phyloP scores from a whole-genome alignment of 1,284 basidiomycete genomes.

The Sporisorium sorghi region DNA sequence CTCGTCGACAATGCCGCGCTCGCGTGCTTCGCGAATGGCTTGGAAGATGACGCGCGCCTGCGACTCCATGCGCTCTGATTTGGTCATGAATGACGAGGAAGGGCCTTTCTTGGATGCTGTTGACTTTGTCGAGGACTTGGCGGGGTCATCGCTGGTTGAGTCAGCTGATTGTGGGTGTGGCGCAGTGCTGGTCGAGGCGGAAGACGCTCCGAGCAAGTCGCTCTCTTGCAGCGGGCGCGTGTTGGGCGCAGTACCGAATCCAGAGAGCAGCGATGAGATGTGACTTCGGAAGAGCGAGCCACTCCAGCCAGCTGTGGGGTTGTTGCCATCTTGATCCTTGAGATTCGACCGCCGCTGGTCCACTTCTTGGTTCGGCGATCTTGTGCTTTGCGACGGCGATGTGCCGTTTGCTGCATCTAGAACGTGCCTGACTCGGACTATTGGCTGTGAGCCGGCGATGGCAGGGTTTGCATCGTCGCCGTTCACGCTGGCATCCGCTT shows the following conservation, averaged over 20 bases:
- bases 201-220: not conserved
- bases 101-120: not conserved
- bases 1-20: slow-evolving; percentile 46
- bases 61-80: slow-evolving; percentile 48
- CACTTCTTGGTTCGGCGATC: slow-evolving; percentile 3
- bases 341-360: slow-evolving; percentile 10
- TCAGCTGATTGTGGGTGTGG: not conserved
- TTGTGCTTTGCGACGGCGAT: not conserved
- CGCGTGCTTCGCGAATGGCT: slow-evolving; percentile 44
- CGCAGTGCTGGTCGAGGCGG: not conserved
- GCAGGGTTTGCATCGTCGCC: not conserved
- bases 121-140: not conserved
- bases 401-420: not conserved
- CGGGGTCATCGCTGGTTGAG: not conserved
- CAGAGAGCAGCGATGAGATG: slow-evolving; percentile 24
- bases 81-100: slow-evolving; percentile 16
- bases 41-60: slow-evolving; percentile 50
- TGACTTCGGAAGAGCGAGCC: slow-evolving; percentile 35
- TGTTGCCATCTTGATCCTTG: not conserved
- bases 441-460: not conserved
- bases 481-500: too few relatives aligned
- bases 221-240: slow-evolving; percentile 7
- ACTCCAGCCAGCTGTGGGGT: slow-evolving; percentile 27
- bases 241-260: slow-evolving; percentile 25
- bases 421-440: slow-evolving; percentile 30